Base-by-base conservation (phyloP, 768 basidiomycete genomes). In the Sporobolomyces pararoseus region DNA sequence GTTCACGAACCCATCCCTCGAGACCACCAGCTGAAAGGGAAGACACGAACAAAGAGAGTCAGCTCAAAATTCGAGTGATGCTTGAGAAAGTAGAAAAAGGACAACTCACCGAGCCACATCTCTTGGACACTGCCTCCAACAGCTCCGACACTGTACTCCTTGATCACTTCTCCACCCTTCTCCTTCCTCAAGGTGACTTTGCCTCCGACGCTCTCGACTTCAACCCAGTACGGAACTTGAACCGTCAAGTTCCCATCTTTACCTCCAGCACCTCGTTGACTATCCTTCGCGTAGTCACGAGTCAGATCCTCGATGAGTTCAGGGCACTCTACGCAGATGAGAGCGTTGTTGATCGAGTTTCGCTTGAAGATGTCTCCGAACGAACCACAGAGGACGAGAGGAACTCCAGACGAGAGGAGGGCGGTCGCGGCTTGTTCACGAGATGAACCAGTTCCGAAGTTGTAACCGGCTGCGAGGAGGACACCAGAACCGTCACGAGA, bases 331-430 rank as follows among this genome's bases (percentile, higher is more conserved):
- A 97, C 80, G 78, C 96, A 96, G 59, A 99, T 90, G 9, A 99
- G 83, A 14, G 93, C 95, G 78, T 99, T 98, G 82, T 99, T 99
- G 82, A 98, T 98, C 23, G 92, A 89, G 79, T 99, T 99, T 37
- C 96, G 87, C 83, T 98, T 97, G 85, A 96, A 99, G 77, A 98
- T 98, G 79, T 99, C 96, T 14, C 96, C 95, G 75, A 99, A 99
- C 35, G 93, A 96, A 39, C 94, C 96, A n/a, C 92, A 92, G 66
- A 99, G 84, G 64, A 99, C 92, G 58, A 96, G 82, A 6, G 92
- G 91, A 6, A 99, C 81, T 21, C 96, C 95, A 0, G 95, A 90
- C 10, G 93, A 86, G 78, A 93, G 92, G 72, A 99, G 87, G 2
- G 96, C 95, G 0, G 96, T 99, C 21, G 96, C 96, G 3, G 96